Base-by-base conservation (phyloP, 2,329 filamentous ascomycete genomes). In the Trichoderma brevicompactum region DNA sequence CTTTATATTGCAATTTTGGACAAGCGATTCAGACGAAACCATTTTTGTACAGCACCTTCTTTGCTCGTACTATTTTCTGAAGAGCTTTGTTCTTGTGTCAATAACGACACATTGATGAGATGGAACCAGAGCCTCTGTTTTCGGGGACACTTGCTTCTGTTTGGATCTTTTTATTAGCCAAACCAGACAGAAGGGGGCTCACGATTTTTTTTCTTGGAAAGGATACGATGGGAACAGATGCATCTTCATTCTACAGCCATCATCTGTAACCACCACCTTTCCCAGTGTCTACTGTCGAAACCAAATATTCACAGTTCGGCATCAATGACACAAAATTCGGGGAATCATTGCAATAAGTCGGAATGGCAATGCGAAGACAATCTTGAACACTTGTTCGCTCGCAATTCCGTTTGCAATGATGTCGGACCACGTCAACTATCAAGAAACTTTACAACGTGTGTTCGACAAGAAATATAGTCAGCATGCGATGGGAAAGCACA, bases 1-100 rank as follows among this genome's bases (percentile, higher is more conserved):
- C 49, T 38, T 40, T 19, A 59, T 17, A 46, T 54, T 63, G 59
- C 59, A 38, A 38, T 53, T 62, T 38, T 61, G 59, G 49, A 63
- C 40, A 28, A 54, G 59, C 59, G 28, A 38, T 34, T 44, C 48
- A 23, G 23, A 17, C 36, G 23, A 40, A 36, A 3, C 36, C 40
- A 61, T 7, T 17, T n/a, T 41, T n/a, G 8, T 36, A 44, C 38
- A 52, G 17, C 48, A 36, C 38, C 36, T 15, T 43, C 40, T 44
- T 44, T 62, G 46, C 49, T 44, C 12, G 38, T 44, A 7, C 23
- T 36, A 19, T 53, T 34, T 28, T 41, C 44, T 34, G n/a, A 32
- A 7, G 13, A 34, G 58, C 46, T 15, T 48, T 53, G 32, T 38
- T 32, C 32, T 36, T 15, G 28, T 52, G 38, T 36, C 48, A 36